Evolutionary conservation across 768 basidiomycete species (phyloP).

Genomic region (Dentipellis sp.): DNA sequence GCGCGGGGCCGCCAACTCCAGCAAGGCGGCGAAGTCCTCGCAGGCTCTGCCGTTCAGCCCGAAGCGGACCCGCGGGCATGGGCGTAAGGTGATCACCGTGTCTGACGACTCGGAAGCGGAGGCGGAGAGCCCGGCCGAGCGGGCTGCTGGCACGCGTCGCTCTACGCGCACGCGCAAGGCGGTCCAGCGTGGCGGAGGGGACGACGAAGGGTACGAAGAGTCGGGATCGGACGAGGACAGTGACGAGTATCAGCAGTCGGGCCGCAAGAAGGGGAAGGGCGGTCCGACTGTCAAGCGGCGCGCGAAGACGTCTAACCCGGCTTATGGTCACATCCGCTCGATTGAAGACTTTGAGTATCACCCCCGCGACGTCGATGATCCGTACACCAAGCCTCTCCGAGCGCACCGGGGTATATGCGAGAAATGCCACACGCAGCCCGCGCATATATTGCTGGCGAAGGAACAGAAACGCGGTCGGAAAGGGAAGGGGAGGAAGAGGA

Average conservation of each 20-base stretch:
- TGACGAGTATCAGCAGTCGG: slow-evolving; percentile 30
- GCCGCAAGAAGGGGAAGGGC: slow-evolving; percentile 1
- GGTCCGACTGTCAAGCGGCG: slow-evolving; percentile 22
- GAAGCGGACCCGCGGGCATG: slow-evolving; percentile 41
- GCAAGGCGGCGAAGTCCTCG: slow-evolving; percentile 8
- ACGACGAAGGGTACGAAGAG: slow-evolving; percentile 15
- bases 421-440: slow-evolving; percentile 55
- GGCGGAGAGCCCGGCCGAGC: slow-evolving; percentile 10
- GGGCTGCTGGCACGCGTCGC: slow-evolving; percentile 25
- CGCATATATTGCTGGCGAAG: slow-evolving; percentile 38
- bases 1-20: slow-evolving; percentile 7
- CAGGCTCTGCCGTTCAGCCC: slow-evolving; percentile 58
- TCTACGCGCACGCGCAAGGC: slow-evolving; percentile 39
- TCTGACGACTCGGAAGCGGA: slow-evolving; percentile 30
- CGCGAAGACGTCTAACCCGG: slow-evolving; percentile 31
- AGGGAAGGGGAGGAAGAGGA: slow-evolving; percentile 27
- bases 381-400: slow-evolving; percentile 35
- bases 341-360: slow-evolving; percentile 32
- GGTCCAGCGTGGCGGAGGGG: slow-evolving; percentile 24
- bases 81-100: slow-evolving; percentile 24
- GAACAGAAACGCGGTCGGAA: slow-evolving; percentile 27
- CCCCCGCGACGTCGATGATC: slow-evolving; percentile 44
- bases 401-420: slow-evolving; percentile 60
- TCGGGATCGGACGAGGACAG: slow-evolving; percentile 1
- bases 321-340: slow-evolving; percentile 38